Conservation (phyloP, 2,329 filamentous ascomycete genomes). For the Hawksworthiomyces lignivorus region DNA sequence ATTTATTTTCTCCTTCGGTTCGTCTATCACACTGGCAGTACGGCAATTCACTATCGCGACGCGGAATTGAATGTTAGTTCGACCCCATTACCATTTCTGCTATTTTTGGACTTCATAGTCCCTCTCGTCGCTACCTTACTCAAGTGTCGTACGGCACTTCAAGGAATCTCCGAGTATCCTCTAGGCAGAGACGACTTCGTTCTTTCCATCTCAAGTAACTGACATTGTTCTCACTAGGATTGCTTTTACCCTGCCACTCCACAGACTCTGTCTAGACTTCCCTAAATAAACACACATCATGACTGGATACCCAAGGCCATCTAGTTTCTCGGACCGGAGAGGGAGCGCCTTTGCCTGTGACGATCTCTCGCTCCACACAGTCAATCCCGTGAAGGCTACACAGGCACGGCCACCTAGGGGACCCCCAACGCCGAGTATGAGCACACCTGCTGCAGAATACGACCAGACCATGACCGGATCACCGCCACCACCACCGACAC, state of each 20-base stretch:
- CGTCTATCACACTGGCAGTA: too few relatives aligned
- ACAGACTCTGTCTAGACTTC: too few relatives aligned
- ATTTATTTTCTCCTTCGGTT: too few relatives aligned
- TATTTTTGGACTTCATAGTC: neutral
- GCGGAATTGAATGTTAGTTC: neutral
- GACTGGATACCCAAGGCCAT: conserved; percentile 39
- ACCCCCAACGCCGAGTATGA: conserved; percentile 59
- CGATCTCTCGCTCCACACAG: conserved; percentile 47
- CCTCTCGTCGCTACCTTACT: neutral
- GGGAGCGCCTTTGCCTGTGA: conserved; percentile 49
- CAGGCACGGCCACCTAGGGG: conserved; percentile 44
- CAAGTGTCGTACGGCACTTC: too few relatives aligned
- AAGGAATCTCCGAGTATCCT: too few relatives aligned
- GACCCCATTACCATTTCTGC: neutral
- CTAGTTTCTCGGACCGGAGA: conserved; percentile 55
- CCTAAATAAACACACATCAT: too few relatives aligned
- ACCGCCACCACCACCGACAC: conserved; percentile 57
- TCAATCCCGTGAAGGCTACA: conserved; percentile 40
- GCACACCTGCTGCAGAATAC: conserved; percentile 54
- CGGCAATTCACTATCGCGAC: too few relatives aligned
- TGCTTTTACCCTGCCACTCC: too few relatives aligned
- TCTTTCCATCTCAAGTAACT: too few relatives aligned
- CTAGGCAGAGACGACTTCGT: too few relatives aligned
- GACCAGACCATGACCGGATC: conserved; percentile 54
- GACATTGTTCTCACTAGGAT: too few relatives aligned